Evolutionary conservation across 345 rosid species (phyloP), one percentile per base, ranked within the genome.

Genomic region (Eucalyptus cloeziana): DNA sequence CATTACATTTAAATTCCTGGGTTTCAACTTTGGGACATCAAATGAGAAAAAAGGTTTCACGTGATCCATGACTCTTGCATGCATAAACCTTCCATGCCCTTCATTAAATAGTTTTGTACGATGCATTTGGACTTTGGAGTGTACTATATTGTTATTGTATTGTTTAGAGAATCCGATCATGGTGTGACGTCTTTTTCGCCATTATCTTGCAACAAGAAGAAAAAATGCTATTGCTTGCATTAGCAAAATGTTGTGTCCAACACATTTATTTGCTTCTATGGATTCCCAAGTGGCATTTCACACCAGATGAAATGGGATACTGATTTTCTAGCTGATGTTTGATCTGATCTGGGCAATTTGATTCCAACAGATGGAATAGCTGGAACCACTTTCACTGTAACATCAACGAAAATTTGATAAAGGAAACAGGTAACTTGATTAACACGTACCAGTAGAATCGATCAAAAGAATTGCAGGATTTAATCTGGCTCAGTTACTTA

Each of bases 311-410:
- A 60, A 60, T 60, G 33, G 69, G 31, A 60, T 27, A 13, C 69
- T 64, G 37, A 64, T 37, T 37, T 71, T 71, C 27, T 71, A 37
- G 4, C 83, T 71, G 30, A 37, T 76, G 27, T 76, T 6, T 40
- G 47, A 76, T 76, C 15, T 76, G 9, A 76, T 76, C 12, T 76
- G 15, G 8, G 8, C 83, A 76, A 76, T 40, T 76, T 37, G 27
- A 76, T 76, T 76, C 8, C 7, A 5, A 30, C 93, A 95, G 96
- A 89, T 94, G 96, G 96, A 95, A 94, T 80, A 95, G 93, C 87
- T 95, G 95, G 95, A 95, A 95, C 88, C 96, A 89, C 87, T 95
- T 95, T 67, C 64, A 51, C 1, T 94, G 96, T 33, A 3, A 93
- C 22, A 92, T 94, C 76, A 88, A 94, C 21, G 96, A 94, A 89